Base-by-base conservation (phyloP, 2,329 filamentous ascomycete species). In the Nemania bipapillata region DNA sequence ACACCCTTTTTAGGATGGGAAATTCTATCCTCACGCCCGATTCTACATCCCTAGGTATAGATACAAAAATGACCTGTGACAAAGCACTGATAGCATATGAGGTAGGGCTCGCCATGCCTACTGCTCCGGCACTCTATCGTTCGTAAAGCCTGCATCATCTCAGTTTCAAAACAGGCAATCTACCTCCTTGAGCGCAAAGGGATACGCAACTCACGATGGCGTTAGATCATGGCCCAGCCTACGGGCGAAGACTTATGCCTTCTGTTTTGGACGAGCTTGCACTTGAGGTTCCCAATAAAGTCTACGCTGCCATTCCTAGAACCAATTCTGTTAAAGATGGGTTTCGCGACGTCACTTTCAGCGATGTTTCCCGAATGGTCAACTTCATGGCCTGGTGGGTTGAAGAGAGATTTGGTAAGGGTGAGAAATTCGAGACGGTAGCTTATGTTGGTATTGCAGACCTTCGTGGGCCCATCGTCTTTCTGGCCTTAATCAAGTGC, bases 401-500 rank as follows among this genome's bases (percentile, higher is more conserved):
- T n/a, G 70, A 77, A 30, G 62, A 73, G 0, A 52, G 45, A 2
- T 68, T 76, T 52, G 76, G 71, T n/a, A 64, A 28, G n/a, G 73
- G 71, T 24, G 22, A 56, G 12, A 62, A 56, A 24, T 79, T 77
- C 37, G 76, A 77, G 49, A 76, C 78, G 20, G 69, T 79, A 24
- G 70, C 65, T 12, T 77, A 76, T 45, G 65, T 78, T 20, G 73
- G 73, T 50, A 32, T 74, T 11, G 52, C 72, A 9, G 80, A 82
- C 64, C 68, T 81, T 11, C 76, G 79, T 6, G 73, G 77, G 12
- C 75, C 75, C n/a, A 74, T 79, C 20, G 67, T 77, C 1, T 72
- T 81, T 11, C 66, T 78, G 20, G 80, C 79, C 1, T 77, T 74
- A 9, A 77, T 81, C 26, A 81, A 81, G 68, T 77, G 76, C 45